Conservation (phyloP, 768 basidiomycete genomes). For the Boletus reticulatus region DNA sequence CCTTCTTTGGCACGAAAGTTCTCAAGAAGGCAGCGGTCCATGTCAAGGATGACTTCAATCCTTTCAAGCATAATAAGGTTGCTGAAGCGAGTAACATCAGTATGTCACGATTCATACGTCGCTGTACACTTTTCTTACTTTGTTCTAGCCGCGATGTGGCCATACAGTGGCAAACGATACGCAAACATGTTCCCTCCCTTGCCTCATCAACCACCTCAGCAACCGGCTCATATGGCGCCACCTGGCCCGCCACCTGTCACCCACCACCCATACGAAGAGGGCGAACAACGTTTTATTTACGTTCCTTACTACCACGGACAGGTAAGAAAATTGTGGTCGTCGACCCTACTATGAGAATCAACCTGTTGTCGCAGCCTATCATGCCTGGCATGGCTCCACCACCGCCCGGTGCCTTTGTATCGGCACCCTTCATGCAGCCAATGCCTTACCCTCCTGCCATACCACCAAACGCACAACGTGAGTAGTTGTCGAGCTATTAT, state of each 20-base stretch:
- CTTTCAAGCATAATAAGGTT: constrained; percentile 87
- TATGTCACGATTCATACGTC: constrained; percentile 39
- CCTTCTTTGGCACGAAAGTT: constrained; percentile 84
- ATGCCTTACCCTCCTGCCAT: constrained; percentile 82
- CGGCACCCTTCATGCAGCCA: constrained; percentile 77
- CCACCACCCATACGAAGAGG: constrained; percentile 79
- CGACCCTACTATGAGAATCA: not conserved
- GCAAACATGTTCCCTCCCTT: constrained; percentile 69
- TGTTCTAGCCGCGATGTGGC: constrained; percentile 70
- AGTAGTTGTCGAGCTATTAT: not conserved
- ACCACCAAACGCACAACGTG: constrained; percentile 67
- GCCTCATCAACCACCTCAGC: constrained; percentile 58
- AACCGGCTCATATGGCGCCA: constrained; percentile 63
- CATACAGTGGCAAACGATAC: constrained; percentile 88
- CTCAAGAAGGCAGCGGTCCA: constrained; percentile 79
- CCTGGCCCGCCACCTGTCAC: constrained; percentile 68
- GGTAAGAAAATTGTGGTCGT: constrained; percentile 33
- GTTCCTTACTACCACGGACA: constrained; percentile 83
- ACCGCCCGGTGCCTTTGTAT: constrained; percentile 78
- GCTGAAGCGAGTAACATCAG: constrained; percentile 70
- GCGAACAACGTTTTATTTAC: constrained; percentile 68
- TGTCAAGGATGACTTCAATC: constrained; percentile 96
- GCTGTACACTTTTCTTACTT: not conserved
- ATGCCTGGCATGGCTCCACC: constrained; percentile 84
- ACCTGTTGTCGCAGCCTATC: constrained; percentile 53